Evolutionary conservation across 352 stramenopile genomes (phyloP).

Genomic region (Blastocystis sp.): DNA sequence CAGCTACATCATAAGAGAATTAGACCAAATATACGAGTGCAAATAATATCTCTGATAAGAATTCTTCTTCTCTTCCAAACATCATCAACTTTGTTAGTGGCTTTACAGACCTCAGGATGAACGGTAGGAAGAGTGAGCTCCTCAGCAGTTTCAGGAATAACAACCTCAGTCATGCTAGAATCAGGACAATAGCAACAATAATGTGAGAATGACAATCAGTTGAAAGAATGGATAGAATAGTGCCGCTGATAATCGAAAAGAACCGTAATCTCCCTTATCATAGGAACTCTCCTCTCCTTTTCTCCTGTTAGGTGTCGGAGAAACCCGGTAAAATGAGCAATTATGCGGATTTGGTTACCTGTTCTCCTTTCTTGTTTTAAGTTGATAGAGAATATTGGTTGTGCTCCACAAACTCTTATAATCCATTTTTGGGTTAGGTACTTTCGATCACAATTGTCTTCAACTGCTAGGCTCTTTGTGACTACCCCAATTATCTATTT

Average conservation of each 20-base stretch:
- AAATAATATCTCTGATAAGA: conserved; percentile 53
- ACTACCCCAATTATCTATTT: no score
- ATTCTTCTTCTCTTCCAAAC: conserved; percentile 58
- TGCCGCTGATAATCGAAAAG: background rate
- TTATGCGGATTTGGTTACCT: background rate
- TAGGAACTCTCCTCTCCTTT: background rate
- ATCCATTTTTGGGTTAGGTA: no score
- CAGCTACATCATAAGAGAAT: conserved; percentile 17
- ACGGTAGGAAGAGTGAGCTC: conserved; percentile 40
- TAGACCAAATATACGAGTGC: background rate
- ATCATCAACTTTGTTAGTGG: background rate
- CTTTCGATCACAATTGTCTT: no score
- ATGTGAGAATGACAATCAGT: background rate
- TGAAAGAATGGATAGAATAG: background rate
- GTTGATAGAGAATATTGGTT: background rate
- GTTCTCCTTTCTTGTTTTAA: background rate
- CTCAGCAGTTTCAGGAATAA: conserved; percentile 13
- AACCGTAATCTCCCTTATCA: background rate
- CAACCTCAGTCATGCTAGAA: conserved; percentile 42
- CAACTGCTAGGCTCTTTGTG: no score
- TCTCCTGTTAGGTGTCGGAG: background rate
- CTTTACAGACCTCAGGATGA: conserved; percentile 42
- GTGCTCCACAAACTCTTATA: background rate
- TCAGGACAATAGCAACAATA: background rate
- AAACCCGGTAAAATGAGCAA: background rate